phyloP scores from a whole-genome alignment of 106 monocot genomes.

The Dendrobium officinale region DNA sequence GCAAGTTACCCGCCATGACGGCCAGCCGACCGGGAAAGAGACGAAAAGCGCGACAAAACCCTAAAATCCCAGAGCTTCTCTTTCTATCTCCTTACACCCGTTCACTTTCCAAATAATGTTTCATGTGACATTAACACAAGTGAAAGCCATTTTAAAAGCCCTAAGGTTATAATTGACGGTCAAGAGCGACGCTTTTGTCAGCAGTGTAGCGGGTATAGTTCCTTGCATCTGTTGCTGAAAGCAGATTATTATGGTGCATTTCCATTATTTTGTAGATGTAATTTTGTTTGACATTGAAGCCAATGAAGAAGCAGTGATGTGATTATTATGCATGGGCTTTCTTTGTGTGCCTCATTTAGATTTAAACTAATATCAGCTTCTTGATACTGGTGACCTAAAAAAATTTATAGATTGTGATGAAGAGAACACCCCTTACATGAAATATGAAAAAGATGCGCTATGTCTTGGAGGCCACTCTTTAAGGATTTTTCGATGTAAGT shows the following conservation, averaged over 20 bases:
- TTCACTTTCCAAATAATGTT: no score
- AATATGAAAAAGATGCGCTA: constrained; percentile 76
- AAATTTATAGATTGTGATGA: constrained; percentile 13
- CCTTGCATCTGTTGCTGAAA: neutral
- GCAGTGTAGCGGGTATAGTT: constrained; percentile 63
- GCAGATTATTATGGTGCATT: neutral
- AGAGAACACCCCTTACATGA: constrained; percentile 50
- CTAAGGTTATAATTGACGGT: constrained; percentile 53
- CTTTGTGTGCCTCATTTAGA: neutral
- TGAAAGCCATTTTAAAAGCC: constrained; percentile 40
- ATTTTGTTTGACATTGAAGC: neutral
- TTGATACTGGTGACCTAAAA: no score
- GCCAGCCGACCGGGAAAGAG: no score
- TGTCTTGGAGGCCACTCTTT: constrained; percentile 63
- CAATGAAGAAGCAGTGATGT: neutral
- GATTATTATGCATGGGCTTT: neutral
- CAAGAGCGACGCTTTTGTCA: constrained; percentile 73
- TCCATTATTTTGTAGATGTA: neutral
- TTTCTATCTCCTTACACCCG: no score
- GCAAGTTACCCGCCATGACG: no score
- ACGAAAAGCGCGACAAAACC: no score
- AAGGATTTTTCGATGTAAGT: constrained; percentile 74
- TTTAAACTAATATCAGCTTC: no score
- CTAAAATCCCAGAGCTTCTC: no score
- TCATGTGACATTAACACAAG: no score